Evolutionary conservation across 208 protist genomes (phyloP), one percentile per base, ranked within the genome.

Genomic region (Vickermania spadyakhi): DNA sequence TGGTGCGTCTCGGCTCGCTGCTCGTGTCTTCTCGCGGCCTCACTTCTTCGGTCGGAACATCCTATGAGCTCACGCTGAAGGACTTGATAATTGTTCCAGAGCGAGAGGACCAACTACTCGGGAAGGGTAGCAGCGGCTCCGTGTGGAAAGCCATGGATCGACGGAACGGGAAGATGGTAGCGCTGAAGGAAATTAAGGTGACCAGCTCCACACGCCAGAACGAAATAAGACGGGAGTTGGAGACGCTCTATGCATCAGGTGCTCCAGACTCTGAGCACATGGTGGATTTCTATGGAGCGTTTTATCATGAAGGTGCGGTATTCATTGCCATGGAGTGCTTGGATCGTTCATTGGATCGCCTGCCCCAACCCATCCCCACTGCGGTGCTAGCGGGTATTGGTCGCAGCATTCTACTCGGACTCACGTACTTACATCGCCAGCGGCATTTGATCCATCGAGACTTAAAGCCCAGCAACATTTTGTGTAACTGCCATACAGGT

Each of bases 381-480:
- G 45, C 56, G 0, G 79, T 87, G 7, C 64, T 96, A 28, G 79
- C 72, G 13, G 75, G 66, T 58, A 72, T 96, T 21, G 81, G 84
- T 23, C 83, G 81, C 2, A 81, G 77, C 55, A 82, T 97, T 60
- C 70, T 97, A 50, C 65, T 71, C 26, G 90, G 94, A 0, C 72
- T 97, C 11, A 62, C 60, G 3, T 96, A 96, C 70, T 79, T 97
- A 2, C 93, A 97, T 66, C 75, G 83, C 49, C 70, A 71, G 7
- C 80, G 86, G 23, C 83, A 96, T 55, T 70, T 97, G 22, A 91
- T 99, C 31, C 98, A 98, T 72, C 81, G 97, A 22, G 97, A 99
- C 64, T 55, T 99, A 55, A 99, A 99, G 78, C 98, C 98, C n/a
- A 91, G 81, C 67, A 99, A 99, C 71, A 76, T 99, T 21, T 84